Evolutionary conservation across 129 eudicot genomes (phyloP), one percentile per base, ranked within the genome.

Genomic region (Tagetes erecta): DNA sequence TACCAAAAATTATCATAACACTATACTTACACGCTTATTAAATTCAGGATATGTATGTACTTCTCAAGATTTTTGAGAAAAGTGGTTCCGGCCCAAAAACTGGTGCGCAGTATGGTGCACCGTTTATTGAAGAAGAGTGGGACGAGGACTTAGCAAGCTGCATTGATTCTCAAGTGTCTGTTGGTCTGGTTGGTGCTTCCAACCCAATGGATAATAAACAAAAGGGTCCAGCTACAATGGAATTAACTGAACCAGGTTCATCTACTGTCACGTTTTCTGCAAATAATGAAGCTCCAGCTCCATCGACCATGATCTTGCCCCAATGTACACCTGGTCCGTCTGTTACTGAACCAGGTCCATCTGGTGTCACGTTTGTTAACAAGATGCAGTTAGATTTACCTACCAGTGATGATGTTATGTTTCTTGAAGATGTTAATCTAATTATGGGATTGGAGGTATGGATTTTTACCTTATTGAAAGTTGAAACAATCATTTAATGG

Each of bases 71-170:
- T 11, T 91, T 86, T 57, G 66, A 91, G 53, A 91, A 91, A 79
- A 76, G 73, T 47, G 97, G 97, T 10, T 77, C 76, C 0, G 97
- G 97, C 46, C 97, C 97, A 5, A 87, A 82, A 81, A 84, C 70
- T 72, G 92, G 97, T 51, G 92, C 90, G 1, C 92, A 88, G 9
- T 91, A 91, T 38, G 97, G 97, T 27, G 96, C 89, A 46, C 97
- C 97, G 12, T 91, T 84, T 20, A 66, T 79, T 36, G 97, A 91
- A 65, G 92, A 84, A 49, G 91, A 85, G 7, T 91, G 96, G 96
- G 81, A 10, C 42, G 85, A 86, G 68, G 87, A 77, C 68, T 57
- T 71, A n/a, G 77, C 44, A 31, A 67, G 36, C 58, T 73, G 73
- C 67, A 33, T 49, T 76, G 82, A 60, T 38, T 10, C 86, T 62